Conservation (phyloP, 2,329 filamentous ascomycete species). For the Paraconiothyrium brasiliense region DNA sequence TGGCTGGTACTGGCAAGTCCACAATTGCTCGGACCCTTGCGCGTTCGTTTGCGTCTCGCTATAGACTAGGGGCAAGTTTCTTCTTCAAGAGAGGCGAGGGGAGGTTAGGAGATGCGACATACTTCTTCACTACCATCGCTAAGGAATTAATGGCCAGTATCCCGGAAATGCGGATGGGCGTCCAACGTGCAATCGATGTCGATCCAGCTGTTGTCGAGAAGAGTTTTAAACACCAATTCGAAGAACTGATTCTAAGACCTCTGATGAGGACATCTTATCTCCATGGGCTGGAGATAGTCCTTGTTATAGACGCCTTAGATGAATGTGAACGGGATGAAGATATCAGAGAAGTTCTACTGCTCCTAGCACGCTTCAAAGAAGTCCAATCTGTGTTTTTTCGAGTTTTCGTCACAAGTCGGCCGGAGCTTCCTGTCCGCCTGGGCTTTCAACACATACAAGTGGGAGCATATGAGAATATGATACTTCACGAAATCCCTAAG, state of each 20-base stretch:
- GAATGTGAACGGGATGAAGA: constrained; percentile 38
- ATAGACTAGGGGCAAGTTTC: constrained; percentile 23
- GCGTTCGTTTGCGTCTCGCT: background rate
- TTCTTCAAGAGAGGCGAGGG: constrained; percentile 25
- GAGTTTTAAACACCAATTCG: constrained; percentile 24
- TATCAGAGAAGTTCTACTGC: constrained; percentile 24
- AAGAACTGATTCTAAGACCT: constrained; percentile 22
- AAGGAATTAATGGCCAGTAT: constrained; percentile 19
- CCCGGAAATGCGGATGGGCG: constrained; percentile 14
- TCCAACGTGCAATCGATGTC: constrained; percentile 17
- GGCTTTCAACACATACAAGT: constrained; percentile 32
- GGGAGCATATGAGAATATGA: constrained; percentile 29
- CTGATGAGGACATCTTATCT: constrained; percentile 13
- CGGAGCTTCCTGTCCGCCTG: constrained; percentile 31
- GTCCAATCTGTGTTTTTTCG: constrained; percentile 23
- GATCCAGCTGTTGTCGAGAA: constrained; percentile 18
- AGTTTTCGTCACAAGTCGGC: constrained; percentile 28
- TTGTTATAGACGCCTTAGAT: constrained; percentile 42
- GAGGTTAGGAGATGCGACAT: constrained; percentile 15
- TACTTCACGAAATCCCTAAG: constrained; percentile 31
- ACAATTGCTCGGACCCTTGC: constrained; percentile 41
- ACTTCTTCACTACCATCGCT: constrained; percentile 32
- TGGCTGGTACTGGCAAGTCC: constrained; percentile 42
- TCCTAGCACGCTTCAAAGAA: constrained; percentile 20
- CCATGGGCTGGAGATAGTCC: constrained; percentile 8